A percentile compares a stretch with the other conserved stretches of the same genome.
Evolutionary conservation across 139 green algal genomes (phyloP).

Genomic region (Micromonas pusilla): DNA sequence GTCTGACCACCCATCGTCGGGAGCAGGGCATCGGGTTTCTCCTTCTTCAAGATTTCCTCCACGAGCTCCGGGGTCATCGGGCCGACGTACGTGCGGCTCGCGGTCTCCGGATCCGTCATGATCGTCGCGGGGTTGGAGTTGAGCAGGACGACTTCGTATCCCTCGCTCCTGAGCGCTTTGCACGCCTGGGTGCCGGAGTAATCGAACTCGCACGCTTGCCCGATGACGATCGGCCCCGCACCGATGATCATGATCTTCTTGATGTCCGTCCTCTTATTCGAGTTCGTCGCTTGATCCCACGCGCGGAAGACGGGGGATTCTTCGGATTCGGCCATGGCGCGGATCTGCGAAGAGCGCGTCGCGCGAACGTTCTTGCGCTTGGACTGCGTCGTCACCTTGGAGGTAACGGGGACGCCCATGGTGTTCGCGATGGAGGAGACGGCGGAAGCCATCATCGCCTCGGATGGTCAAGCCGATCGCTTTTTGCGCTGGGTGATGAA

Average conservation of each 20-base stretch:
- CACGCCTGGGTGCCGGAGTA: slow-evolving; percentile 97
- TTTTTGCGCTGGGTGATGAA: too few relatives aligned
- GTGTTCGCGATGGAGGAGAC: not conserved
- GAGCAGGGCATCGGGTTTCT: slow-evolving; percentile 92
- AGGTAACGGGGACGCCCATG: not conserved
- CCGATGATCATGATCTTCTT: slow-evolving; percentile 88
- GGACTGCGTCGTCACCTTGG: not conserved
- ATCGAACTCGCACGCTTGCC: slow-evolving; percentile 99
- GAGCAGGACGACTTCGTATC: slow-evolving; percentile 91
- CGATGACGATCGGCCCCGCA: slow-evolving; percentile 96
- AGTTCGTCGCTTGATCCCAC: slow-evolving; percentile 18
- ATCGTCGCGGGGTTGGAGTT: slow-evolving; percentile 99
- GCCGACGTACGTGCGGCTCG: slow-evolving; percentile 92
- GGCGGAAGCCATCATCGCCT: not conserved
- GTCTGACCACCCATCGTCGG: slow-evolving; percentile 99
- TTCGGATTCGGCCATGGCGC: not conserved
- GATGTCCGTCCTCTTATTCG: slow-evolving; percentile 58
- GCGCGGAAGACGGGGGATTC: slow-evolving; percentile 9
- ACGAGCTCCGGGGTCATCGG: slow-evolving; percentile 81
- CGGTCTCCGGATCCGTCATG: slow-evolving; percentile 98
- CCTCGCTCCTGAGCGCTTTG: slow-evolving; percentile 90
- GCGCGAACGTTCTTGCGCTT: not conserved
- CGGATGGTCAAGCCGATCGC: too few relatives aligned
- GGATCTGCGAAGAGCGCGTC: not conserved
- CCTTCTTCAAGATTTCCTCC: slow-evolving; percentile 46